Percentiles rank a stretch among this genome's conserved stretches.
Evolutionary conservation across 2,329 filamentous ascomycete species (phyloP).

Genomic region (Verticillium klebahnii): DNA sequence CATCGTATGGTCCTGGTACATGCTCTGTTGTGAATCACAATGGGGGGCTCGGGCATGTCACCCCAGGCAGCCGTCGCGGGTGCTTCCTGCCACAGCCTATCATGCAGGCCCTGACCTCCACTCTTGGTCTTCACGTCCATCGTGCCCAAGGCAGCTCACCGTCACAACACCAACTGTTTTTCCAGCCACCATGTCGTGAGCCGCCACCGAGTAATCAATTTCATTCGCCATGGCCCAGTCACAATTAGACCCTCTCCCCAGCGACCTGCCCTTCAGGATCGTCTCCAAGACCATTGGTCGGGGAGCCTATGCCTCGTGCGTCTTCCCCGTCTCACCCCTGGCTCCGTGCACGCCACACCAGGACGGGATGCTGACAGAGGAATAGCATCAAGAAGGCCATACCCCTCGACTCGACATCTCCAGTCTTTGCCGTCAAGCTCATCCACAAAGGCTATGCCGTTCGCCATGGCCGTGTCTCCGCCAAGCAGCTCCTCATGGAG

Average conservation of each 20-base stretch:
- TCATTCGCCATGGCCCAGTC: conserved; percentile 58
- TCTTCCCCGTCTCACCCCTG: conserved; percentile 22
- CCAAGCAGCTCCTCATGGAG: conserved; percentile 89
- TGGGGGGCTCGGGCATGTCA: not conserved
- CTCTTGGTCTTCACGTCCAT: not conserved
- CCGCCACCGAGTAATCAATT: not conserved
- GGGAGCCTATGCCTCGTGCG: conserved; percentile 93
- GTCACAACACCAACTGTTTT: not conserved
- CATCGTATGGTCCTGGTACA: too few relatives aligned
- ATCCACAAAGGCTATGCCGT: conserved; percentile 96
- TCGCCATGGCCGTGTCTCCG: conserved; percentile 79
- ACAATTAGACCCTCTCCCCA: conserved; percentile 81
- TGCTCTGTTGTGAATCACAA: not conserved
- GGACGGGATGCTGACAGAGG: conserved; percentile 4
- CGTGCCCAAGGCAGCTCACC: not conserved
- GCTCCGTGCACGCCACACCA: not conserved
- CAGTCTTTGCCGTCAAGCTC: conserved; percentile 95
- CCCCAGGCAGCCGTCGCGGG: not conserved
- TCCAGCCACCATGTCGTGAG: not conserved
- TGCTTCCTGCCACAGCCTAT: not conserved
- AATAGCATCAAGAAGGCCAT: conserved; percentile 87
- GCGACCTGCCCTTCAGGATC: conserved; percentile 84
- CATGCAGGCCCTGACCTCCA: not conserved
- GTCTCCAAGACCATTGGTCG: conserved; percentile 95
- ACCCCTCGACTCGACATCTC: conserved; percentile 62